Evolutionary conservation across 1,284 basidiomycete species (phyloP).

Genomic region (Pterulicium gracile): DNA sequence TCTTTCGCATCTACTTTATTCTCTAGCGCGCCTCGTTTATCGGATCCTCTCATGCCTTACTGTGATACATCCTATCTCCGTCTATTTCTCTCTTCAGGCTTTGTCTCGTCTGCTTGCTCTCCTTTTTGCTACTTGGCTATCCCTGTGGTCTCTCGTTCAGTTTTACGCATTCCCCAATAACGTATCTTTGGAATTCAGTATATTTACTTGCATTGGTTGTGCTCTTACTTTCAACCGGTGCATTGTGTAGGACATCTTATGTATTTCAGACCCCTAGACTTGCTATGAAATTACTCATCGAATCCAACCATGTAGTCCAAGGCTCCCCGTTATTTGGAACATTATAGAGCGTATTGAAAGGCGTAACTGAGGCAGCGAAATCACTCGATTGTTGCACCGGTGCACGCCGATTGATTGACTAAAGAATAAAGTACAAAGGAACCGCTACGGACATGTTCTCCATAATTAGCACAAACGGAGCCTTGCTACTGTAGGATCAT

Average conservation of each 20-base stretch:
- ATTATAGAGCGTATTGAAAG: background rate
- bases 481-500: background rate
- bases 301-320: no score
- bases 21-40: background rate
- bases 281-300: background rate
- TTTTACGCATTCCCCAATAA: background rate
- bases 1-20: background rate
- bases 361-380: no score
- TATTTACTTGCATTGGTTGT: background rate
- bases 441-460: no score
- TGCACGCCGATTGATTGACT: no score
- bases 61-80: no score
- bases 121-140: background rate
- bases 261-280: background rate
- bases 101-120: background rate
- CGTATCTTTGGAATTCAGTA: background rate
- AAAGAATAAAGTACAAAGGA: no score
- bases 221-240: background rate
- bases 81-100: background rate
- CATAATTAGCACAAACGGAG: no score
- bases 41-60: background rate
- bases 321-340: background rate
- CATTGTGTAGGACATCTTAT: background rate
- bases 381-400: no score
- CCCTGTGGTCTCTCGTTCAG: background rate